Conservation (phyloP, 2,329 filamentous ascomycete species). For the Phialophora chinensis region DNA sequence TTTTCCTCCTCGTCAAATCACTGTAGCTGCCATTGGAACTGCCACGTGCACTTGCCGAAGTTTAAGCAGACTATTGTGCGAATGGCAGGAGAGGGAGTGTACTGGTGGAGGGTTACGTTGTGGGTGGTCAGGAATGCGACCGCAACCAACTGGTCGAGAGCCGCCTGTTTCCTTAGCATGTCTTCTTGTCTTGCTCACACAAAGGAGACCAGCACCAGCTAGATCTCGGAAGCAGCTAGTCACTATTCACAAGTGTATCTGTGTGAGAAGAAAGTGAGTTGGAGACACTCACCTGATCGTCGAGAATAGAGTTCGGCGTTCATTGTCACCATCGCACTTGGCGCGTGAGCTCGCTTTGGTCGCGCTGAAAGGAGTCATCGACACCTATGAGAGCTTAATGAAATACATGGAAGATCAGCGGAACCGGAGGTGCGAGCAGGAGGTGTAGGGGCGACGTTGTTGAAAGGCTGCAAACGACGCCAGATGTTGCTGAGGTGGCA, state of each 20-base stretch:
- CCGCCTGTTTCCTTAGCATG: neutral
- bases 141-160: neutral
- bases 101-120: neutral
- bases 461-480: neutral
- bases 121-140: neutral
- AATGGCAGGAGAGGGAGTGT: neutral
- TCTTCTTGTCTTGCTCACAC: neutral
- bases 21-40: neutral
- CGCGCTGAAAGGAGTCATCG: neutral
- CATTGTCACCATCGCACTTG: neutral
- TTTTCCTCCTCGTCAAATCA: neutral
- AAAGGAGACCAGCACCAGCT: neutral
- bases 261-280: neutral
- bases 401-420: neutral
- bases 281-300: neutral
- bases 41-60: neutral
- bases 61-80: neutral
- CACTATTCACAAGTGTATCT: neutral
- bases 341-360: neutral
- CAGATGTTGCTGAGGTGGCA: neutral
- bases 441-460: neutral
- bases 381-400: neutral
- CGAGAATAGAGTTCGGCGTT: neutral
- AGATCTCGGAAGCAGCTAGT: neutral
- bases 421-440: neutral